A percentile compares a stretch with the other conserved stretches of the same genome.
Evolutionary conservation across 192 early-diverging fungal genomes (phyloP).

Genomic region (Coemansia sp.): DNA sequence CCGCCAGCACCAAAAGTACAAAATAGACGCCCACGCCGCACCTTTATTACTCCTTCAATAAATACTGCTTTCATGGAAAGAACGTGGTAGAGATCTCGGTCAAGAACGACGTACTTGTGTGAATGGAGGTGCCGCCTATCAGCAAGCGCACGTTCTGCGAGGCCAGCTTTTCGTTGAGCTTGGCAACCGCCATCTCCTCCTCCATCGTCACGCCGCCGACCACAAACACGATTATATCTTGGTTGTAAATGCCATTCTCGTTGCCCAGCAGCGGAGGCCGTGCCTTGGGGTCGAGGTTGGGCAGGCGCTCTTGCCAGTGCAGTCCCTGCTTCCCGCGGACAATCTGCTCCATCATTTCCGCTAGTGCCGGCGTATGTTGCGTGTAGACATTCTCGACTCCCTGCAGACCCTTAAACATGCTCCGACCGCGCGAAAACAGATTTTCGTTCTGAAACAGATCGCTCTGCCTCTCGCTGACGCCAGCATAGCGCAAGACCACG

Average conservation of each 20-base stretch:
- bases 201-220: slow-evolving; percentile 95
- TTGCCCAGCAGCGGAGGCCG: slow-evolving; percentile 28
- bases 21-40: not conserved
- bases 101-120: slow-evolving; percentile 66
- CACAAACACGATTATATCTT: slow-evolving; percentile 96
- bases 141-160: slow-evolving; percentile 80
- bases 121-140: slow-evolving; percentile 91
- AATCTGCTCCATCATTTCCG: slow-evolving; percentile 74
- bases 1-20: too few relatives aligned
- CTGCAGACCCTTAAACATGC: slow-evolving; percentile 93
- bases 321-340: slow-evolving; percentile 67
- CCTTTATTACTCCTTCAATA: too few relatives aligned
- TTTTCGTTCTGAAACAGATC: slow-evolving; percentile 90
- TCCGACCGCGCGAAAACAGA: slow-evolving; percentile 82
- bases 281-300: slow-evolving; percentile 41
- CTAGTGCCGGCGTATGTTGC: slow-evolving; percentile 89
- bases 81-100: slow-evolving; percentile 52
- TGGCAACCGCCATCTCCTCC: slow-evolving; percentile 85
- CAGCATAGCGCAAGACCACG: slow-evolving; percentile 77
- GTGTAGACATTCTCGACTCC: slow-evolving; percentile 99
- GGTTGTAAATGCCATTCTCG: slow-evolving; percentile 66
- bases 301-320: slow-evolving; percentile 59
- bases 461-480: slow-evolving; percentile 78
- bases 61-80: slow-evolving; percentile 30
- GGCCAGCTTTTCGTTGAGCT: slow-evolving; percentile 71